phyloP scores from a whole-genome alignment of 1,284 basidiomycete species.

The Polyporus tsugae region DNA sequence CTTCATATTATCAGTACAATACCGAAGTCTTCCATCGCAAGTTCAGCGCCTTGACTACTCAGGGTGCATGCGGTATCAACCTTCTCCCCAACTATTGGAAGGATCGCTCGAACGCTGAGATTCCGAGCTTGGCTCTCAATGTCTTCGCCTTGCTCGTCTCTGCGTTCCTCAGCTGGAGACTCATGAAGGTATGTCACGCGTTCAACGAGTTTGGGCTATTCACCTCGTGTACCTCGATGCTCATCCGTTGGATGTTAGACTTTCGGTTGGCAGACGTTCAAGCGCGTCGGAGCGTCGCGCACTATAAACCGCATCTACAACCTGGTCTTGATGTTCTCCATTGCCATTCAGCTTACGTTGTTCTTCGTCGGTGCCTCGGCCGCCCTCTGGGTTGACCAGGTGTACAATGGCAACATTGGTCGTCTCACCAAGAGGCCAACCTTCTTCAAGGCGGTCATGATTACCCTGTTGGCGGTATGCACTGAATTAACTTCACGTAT shows the following conservation, averaged over 20 bases:
- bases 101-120: conserved; percentile 62
- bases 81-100: conserved; percentile 70
- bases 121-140: conserved; percentile 72
- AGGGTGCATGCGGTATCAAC: conserved; percentile 68
- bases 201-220: too few relatives aligned
- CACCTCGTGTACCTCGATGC: neutral
- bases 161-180: conserved; percentile 72
- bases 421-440: conserved; percentile 53
- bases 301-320: conserved; percentile 79
- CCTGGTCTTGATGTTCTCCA: conserved; percentile 73
- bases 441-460: conserved; percentile 64
- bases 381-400: conserved; percentile 79
- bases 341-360: conserved; percentile 74
- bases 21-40: conserved; percentile 64
- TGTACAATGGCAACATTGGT: conserved; percentile 70
- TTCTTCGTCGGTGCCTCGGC: conserved; percentile 80
- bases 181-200: conserved; percentile 65
- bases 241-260: conserved; percentile 48
- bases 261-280: conserved; percentile 87
- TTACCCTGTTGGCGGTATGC: conserved; percentile 67
- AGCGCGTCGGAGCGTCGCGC: conserved; percentile 80
- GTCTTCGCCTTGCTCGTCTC: conserved; percentile 65
- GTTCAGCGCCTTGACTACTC: conserved; percentile 64
- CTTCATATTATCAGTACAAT: conserved; percentile 27
- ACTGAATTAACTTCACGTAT: conserved; percentile 1